Evolutionary conservation across 2,329 filamentous ascomycete genomes (phyloP).

Genomic region (Alternaria sp.): DNA sequence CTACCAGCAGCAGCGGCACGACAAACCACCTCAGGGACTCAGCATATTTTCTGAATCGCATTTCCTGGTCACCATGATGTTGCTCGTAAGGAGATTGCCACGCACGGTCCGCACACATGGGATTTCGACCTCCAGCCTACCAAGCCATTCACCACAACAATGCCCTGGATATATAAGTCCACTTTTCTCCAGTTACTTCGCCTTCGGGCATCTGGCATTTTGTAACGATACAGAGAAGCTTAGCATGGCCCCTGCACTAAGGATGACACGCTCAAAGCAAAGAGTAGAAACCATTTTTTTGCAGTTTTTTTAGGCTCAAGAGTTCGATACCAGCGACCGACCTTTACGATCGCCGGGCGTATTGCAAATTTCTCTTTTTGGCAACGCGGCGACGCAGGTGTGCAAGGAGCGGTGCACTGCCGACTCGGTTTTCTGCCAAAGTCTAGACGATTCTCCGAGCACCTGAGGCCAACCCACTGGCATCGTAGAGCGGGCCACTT

Average conservation of each 20-base stretch:
- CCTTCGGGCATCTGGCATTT: background rate
- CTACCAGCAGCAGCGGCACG: background rate
- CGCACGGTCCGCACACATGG: background rate
- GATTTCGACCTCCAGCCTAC: background rate
- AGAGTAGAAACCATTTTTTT: background rate
- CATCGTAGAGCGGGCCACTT: background rate
- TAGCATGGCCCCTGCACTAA: constrained; percentile 73
- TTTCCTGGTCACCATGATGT: background rate
- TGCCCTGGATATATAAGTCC: background rate
- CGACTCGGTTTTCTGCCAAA: background rate
- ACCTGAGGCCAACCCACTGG: background rate
- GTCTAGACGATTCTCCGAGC: background rate
- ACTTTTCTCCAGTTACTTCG: background rate
- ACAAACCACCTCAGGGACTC: background rate
- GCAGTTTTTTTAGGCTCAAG: background rate
- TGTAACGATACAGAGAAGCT: constrained; percentile 32
- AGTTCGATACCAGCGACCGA: background rate
- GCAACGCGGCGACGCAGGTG: background rate
- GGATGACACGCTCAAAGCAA: constrained; percentile 71
- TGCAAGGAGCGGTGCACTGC: background rate
- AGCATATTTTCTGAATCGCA: background rate
- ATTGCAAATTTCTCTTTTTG: background rate
- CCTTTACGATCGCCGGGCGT: background rate
- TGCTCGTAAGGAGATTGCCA: background rate
- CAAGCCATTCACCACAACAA: background rate